Percentiles rank a stretch among this genome's conserved stretches.
phyloP scores from a whole-genome alignment of 2,329 filamentous ascomycete species.

The Colletotrichum viniferum region DNA sequence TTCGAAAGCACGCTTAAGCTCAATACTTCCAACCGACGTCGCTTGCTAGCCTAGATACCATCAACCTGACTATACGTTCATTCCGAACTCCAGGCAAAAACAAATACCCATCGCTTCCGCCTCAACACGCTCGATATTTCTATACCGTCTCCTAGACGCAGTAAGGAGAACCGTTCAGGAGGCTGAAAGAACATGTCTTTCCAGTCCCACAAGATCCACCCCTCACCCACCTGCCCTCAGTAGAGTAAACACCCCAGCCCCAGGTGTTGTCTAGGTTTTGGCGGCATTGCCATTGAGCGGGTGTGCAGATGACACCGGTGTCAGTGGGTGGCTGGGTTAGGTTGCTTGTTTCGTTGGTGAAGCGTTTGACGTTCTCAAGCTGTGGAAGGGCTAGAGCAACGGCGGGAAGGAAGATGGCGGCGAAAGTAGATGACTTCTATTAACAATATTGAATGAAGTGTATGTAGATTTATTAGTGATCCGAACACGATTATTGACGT shows the following conservation, averaged over 20 bases:
- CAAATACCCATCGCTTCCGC: too few species aligned
- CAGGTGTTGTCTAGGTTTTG: background rate
- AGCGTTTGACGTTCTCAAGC: background rate
- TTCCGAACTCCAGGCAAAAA: too few species aligned
- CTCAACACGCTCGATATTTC: too few species aligned
- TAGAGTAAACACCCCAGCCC: background rate
- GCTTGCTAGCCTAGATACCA: too few species aligned
- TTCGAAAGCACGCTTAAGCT: too few species aligned
- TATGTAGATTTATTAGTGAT: too few species aligned
- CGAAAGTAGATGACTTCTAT: background rate
- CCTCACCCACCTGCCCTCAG: background rate
- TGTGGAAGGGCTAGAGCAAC: background rate
- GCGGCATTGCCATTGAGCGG: background rate
- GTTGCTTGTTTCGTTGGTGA: background rate
- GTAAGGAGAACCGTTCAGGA: background rate
- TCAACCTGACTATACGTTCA: too few species aligned
- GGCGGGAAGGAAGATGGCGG: background rate
- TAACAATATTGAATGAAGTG: too few species aligned
- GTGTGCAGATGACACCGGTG: background rate
- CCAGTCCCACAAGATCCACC: background rate
- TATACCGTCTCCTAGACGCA: too few species aligned
- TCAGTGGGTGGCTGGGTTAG: background rate
- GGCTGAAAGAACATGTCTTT: background rate
- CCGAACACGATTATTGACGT: too few species aligned
- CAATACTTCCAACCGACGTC: too few species aligned